Evolutionary conservation across 176 grass and related monocot genomes (phyloP), one percentile per base, ranked within the genome.

Genomic region (Juncus effusus): DNA sequence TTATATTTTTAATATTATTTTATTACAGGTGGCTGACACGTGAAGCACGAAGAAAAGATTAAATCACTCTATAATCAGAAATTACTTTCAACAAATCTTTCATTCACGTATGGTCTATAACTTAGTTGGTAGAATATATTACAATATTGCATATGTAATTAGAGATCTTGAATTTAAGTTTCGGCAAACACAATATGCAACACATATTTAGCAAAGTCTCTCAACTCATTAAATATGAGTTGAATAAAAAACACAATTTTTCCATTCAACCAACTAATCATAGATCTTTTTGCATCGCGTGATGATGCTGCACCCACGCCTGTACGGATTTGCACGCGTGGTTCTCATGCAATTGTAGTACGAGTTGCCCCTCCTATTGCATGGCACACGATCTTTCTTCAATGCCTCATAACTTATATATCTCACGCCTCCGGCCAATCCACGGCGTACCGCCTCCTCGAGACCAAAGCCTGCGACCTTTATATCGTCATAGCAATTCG

Each of bases 21-120:
- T 60, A 63, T 76, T 82, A 11, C 72, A 94, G 89, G 90, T 84
- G 54, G 86, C 90, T 0, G 90, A 87, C n/a, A n/a, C 19, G 19
- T 28, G 19, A 28, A 28, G 19, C 19, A 28, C 1, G 19, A 28
- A 1, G 1, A 28, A 28, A 28, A 1, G 19, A 1, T 28, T 28
- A 28, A 28, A 28, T 28, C 19, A 28, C 19, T 28, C 19, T 28
- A 28, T 28, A 28, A 28, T 28, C 19, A 28, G 19, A 1, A 28
- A 28, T 28, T 28, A 28, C 19, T 28, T 28, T 28, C 19, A 28
- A 28, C 1, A 28, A 28, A 1, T 28, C 19, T 28, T 28, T 28
- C 19, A 28, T n/a, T n/a, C n/a, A n/a, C n/a, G n/a, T n/a, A n/a
- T n/a, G n/a, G n/a, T n/a, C n/a, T n/a, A n/a, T n/a, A n/a, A n/a